These are phyloP conservation scores for Amylocystis lapponica DNA, from an alignment of 768 basidiomycete species.

Conservation along the genomic window DNA sequence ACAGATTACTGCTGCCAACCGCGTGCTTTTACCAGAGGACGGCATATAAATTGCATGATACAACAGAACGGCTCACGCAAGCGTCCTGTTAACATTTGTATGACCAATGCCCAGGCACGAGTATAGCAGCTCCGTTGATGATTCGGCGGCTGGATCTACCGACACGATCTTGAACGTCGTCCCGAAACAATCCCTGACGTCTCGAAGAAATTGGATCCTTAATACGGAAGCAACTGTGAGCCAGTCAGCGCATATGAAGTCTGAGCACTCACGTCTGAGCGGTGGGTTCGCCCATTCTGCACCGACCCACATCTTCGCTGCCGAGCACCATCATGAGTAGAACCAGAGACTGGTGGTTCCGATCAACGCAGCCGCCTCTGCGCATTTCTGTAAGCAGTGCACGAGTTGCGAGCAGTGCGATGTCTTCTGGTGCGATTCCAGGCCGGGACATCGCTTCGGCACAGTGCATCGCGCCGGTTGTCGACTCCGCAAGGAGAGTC, in stretches of 20 bases:
- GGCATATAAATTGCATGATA: too few relatives aligned
- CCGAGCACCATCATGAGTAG: slow-evolving; percentile 93
- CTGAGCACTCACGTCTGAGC: slow-evolving; percentile 51
- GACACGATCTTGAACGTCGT: slow-evolving; percentile 88
- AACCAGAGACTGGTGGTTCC: slow-evolving; percentile 81
- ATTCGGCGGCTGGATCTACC: slow-evolving; percentile 45
- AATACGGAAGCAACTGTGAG: background rate
- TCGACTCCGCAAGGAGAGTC: slow-evolving; percentile 86
- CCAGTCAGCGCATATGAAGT: background rate
- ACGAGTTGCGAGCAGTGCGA: slow-evolving; percentile 77
- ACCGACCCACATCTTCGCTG: slow-evolving; percentile 92
- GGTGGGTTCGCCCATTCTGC: slow-evolving; percentile 80
- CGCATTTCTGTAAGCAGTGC: slow-evolving; percentile 74
- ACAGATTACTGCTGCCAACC: too few relatives aligned
- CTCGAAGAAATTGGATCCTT: slow-evolving; percentile 90
- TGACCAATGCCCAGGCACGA: slow-evolving; percentile 93
- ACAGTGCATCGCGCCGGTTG: slow-evolving; percentile 83
- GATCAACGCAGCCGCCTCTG: slow-evolving; percentile 86
- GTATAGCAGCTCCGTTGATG: slow-evolving; percentile 61
- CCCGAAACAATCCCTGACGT: slow-evolving; percentile 77
- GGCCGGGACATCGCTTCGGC: slow-evolving; percentile 82
- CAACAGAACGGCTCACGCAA: too few relatives aligned
- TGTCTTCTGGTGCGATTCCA: slow-evolving; percentile 86
- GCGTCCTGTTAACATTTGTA: slow-evolving; percentile 76
- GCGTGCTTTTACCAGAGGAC: too few relatives aligned